Base-by-base conservation (phyloP, 495 filamentous ascomycete genomes). In the Hypoxylon perforatum region DNA sequence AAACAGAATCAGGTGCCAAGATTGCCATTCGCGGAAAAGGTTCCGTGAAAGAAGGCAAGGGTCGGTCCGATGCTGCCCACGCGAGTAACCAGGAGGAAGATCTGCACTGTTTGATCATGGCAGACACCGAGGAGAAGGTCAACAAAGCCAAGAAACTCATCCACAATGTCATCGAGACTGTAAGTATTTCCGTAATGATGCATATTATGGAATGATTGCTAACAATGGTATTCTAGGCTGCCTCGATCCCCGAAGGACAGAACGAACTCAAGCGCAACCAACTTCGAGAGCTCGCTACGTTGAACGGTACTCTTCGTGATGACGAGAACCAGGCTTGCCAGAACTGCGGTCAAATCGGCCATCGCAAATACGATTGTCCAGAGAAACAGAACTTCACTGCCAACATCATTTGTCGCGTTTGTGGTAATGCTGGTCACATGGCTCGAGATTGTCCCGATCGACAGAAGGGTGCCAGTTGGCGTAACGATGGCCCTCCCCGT, bases 1-100 rank as follows among this genome's bases (percentile, higher is more conserved):
- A 99, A 76, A 86, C 90, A 71, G 93, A 98, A 82, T 99, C 95
- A 44, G 87, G 89, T 46, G 95, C 95, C 75, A 99, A 99, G 76
- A 99, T 99, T 82, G 95, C 95, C 65, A 99, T 99, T 69, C 94
- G 95, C 73, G 95, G 95, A 82, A 99, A 98, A 82, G 95, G 95
- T 75, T 99, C 95, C 72, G 95, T 99, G 73, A 99, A 99, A 82
- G 95, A 99, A 85, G 95, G 95, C 83, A 99, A 99, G 74, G 95
- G 95, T 72, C 93, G 93, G 72, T 97, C 94, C 83, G 95, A 99
- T 74, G 93, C 95, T 63, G 95, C 95, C 81, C 94, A 97, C 84
- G 92, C 93, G 81, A 97, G 94, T 84, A 98, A 99, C 84, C 95
- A 97, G 86, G 95, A 99, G 82, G 95, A 99, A 81, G 95, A 99